Percentiles rank a stretch among this genome's conserved stretches.
Conservation (phyloP, 164 flowering plant genomes). For the Brasenia schreberi region DNA sequence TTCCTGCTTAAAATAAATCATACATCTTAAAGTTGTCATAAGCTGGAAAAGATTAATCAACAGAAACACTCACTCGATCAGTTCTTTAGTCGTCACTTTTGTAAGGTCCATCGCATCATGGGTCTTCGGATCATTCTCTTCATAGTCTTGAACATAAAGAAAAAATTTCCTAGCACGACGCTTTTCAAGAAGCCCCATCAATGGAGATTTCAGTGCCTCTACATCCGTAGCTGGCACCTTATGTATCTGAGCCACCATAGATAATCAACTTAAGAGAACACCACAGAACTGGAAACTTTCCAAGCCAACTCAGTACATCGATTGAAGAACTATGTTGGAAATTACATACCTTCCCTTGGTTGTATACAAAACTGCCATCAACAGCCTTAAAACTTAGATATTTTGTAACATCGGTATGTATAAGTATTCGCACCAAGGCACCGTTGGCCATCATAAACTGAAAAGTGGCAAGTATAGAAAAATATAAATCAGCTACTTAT, state of each 20-base stretch:
- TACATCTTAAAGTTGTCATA: background rate
- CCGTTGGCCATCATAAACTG: slow-evolving; percentile 99
- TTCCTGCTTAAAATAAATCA: too few relatives aligned
- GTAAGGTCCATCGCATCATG: slow-evolving; percentile 82
- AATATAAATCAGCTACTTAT: background rate
- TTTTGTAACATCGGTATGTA: slow-evolving; percentile 92
- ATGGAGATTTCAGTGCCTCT: slow-evolving; percentile 83
- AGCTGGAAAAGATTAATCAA: slow-evolving; percentile 3
- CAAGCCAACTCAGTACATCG: background rate
- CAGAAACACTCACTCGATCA: slow-evolving; percentile 40
- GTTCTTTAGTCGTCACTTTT: slow-evolving; percentile 63
- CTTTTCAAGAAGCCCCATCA: slow-evolving; percentile 95
- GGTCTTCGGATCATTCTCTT: slow-evolving; percentile 78
- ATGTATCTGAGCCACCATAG: slow-evolving; percentile 33
- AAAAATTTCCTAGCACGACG: slow-evolving; percentile 88
- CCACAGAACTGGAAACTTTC: background rate
- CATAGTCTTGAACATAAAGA: slow-evolving; percentile 89
- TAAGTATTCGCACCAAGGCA: slow-evolving; percentile 68
- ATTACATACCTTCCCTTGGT: slow-evolving; percentile 66
- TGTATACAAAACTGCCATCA: slow-evolving; percentile 97
- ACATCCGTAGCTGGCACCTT: slow-evolving; percentile 98
- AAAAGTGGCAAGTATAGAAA: background rate
- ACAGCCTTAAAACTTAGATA: slow-evolving; percentile 92
- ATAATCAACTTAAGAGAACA: background rate
- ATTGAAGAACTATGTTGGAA: background rate